Evolutionary conservation across 2,329 filamentous ascomycete genomes (phyloP).

Genomic region (Aspergillus sp.): DNA sequence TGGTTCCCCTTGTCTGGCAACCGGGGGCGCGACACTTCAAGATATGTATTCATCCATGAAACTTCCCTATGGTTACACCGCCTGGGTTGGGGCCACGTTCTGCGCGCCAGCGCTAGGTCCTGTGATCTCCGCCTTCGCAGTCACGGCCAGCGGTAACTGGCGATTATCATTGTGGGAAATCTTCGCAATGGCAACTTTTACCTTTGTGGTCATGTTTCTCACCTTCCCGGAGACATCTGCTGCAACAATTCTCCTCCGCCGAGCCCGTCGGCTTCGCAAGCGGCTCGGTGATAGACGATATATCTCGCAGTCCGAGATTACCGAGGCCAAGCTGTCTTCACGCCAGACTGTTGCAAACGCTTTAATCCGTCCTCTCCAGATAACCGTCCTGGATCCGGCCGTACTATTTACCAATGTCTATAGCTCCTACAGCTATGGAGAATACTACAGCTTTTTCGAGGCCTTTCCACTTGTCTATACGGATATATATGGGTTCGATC

Average conservation of each 20-base stretch:
- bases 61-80: constrained; percentile 46
- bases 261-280: constrained; percentile 53
- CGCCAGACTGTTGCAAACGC: constrained; percentile 38
- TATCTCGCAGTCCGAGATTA: constrained; percentile 62
- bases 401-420: constrained; percentile 63
- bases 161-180: constrained; percentile 48
- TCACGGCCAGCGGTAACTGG: constrained; percentile 51
- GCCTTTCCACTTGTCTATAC: constrained; percentile 64
- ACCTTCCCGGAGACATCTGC: constrained; percentile 60
- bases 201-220: constrained; percentile 47
- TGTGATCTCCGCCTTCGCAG: constrained; percentile 57
- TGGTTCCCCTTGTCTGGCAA: constrained; percentile 28
- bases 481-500: constrained; percentile 57
- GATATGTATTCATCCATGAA: constrained; percentile 31
- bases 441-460: constrained; percentile 60
- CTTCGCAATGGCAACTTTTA: constrained; percentile 38
- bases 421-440: constrained; percentile 55
- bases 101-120: constrained; percentile 56
- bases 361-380: constrained; percentile 61
- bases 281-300: constrained; percentile 51
- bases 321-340: constrained; percentile 39
- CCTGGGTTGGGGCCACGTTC: constrained; percentile 53
- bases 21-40: constrained; percentile 35
- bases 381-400: constrained; percentile 62
- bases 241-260: constrained; percentile 52